A percentile compares a stretch with the other conserved stretches of the same genome.
Conservation (phyloP, 192 early-diverging fungal species). For the Borealophlyctis nickersoniae region DNA sequence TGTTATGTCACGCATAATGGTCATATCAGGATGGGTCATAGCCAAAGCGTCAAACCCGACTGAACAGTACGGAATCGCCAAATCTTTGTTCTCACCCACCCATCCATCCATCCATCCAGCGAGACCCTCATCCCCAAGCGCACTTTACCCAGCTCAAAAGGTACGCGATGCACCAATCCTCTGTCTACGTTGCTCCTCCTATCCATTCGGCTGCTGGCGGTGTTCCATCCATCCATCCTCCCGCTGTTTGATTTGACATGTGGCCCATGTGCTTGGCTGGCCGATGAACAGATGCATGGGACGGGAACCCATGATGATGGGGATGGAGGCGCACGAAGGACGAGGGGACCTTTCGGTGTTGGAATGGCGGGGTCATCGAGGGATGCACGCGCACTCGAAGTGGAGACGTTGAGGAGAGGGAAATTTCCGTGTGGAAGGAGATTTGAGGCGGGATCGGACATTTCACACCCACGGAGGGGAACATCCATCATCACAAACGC, state of each 20-base stretch:
- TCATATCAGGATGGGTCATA: no score
- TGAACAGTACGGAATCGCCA: not conserved
- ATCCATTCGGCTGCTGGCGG: not conserved
- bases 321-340: not conserved
- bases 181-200: not conserved
- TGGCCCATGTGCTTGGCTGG: not conserved
- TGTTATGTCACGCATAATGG: no score
- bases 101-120: slow-evolving; percentile 21
- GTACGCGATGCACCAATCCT: not conserved
- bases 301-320: not conserved
- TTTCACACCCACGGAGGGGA: not conserved
- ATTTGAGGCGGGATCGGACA: not conserved
- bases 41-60: not conserved
- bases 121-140: not conserved
- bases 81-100: slow-evolving; percentile 7
- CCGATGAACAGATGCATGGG: not conserved
- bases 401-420: not conserved
- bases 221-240: no score
- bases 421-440: not conserved
- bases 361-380: no score
- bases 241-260: no score
- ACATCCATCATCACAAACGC: not conserved
- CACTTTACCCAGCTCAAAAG: not conserved
- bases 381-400: not conserved
- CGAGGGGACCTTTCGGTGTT: no score